Base-by-base conservation (phyloP, 2,329 filamentous ascomycete species). In the Diaporthe vaccinii region DNA sequence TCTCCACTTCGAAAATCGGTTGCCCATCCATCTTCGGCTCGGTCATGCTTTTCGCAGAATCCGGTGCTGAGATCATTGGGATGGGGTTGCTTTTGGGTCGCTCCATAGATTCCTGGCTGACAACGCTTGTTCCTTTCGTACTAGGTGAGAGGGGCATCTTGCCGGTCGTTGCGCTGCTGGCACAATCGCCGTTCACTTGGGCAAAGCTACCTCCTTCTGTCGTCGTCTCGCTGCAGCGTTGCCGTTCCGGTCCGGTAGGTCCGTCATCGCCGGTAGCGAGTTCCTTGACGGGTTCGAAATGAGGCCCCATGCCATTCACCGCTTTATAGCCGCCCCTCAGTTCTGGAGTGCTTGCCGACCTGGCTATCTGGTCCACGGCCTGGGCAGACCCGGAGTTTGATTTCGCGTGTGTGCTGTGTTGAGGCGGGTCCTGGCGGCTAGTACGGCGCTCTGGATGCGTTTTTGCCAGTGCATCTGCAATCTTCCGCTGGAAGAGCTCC, bases 401-500 rank as follows among this genome's bases (percentile, higher is more conserved):
- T 73, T 55, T 73, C 36, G 46, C 34, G 46, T 25, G n/a, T 25
- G 22, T 41, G n/a, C 17, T 28, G 65, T 68, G 65, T n/a, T 39
- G n/a, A 53, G 46, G 58, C n/a, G 34, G n/a, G 17, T 65, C 70
- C 36, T 73, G 70, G 14, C 58, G 73, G 57, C 67, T 69, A 3
- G 82, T 80, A 55, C 80, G 83, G 73, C 81, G 81, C 39, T 84
- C 81, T n/a, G 83, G 81, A 20, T 84, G 85, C 79, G 86, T 85
- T 61, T 84, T 88, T 51, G 87, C 86, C 81, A 92, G 91, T 78
- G 93, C 93, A 68, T 92, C 87, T 51, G 89, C 87, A 57, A 96
- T 90, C 77, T 89, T 91, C 65, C 85, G 85, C 79, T 94, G 90
- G 89, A 97, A 98, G 8, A 93, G 87, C 3, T 85, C 84, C 82